Evolutionary conservation across 805 yeast genomes (phyloP).

Genomic region (Saturnispora zaruensis): DNA sequence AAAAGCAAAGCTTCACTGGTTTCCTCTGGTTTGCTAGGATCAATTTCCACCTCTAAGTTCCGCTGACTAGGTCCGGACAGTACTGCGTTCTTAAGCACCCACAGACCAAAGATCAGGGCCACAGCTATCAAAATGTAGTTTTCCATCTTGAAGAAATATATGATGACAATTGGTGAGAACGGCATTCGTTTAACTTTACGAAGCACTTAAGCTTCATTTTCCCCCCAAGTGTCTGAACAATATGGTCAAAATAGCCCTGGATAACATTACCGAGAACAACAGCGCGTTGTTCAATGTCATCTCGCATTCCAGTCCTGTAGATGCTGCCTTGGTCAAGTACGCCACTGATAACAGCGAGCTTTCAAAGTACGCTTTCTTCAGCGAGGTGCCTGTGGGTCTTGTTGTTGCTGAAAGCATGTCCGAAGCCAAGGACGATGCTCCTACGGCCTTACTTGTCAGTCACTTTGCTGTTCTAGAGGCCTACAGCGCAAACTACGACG

Average conservation of each 20-base stretch:
- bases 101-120: constrained; percentile 17
- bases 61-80: constrained; percentile 17
- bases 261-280: constrained; percentile 53
- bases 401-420: constrained; percentile 48
- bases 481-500: constrained; percentile 47
- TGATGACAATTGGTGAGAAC: background rate
- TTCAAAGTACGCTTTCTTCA: constrained; percentile 48
- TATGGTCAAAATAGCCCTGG: constrained; percentile 35
- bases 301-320: constrained; percentile 46
- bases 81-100: constrained; percentile 18
- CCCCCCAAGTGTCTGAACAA: background rate
- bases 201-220: background rate
- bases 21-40: constrained; percentile 15
- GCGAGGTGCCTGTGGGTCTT: constrained; percentile 77
- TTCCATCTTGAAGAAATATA: constrained; percentile 18
- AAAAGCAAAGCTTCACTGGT: constrained; percentile 23
- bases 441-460: constrained; percentile 22
- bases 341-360: constrained; percentile 42
- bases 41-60: constrained; percentile 21
- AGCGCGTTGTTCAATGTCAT: constrained; percentile 50
- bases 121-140: constrained; percentile 20
- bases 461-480: constrained; percentile 42
- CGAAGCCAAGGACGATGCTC: constrained; percentile 32
- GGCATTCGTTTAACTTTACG: background rate
- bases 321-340: constrained; percentile 44